phyloP scores from a whole-genome alignment of 495 filamentous ascomycete genomes.

The Bryoglossum gracile region DNA sequence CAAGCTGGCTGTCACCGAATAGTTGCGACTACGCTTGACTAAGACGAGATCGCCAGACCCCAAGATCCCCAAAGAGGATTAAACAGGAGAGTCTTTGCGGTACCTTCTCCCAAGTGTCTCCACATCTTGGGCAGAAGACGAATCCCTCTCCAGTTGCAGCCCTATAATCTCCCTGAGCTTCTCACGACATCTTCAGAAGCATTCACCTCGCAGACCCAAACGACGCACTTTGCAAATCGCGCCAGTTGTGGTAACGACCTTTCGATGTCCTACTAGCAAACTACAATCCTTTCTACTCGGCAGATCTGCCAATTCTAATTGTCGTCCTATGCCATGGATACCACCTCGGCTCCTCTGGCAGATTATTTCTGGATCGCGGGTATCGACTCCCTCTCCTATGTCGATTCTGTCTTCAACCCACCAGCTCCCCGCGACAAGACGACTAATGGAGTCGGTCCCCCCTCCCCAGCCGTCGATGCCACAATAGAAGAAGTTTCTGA shows the following conservation, averaged over 20 bases:
- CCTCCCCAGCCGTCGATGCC: constrained; percentile 46
- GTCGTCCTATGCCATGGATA: constrained; percentile 37
- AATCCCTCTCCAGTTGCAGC: not conserved
- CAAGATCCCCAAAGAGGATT: too few species aligned
- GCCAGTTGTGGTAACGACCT: not conserved
- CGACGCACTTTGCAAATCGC: not conserved
- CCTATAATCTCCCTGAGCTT: not conserved
- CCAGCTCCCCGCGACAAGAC: constrained; percentile 28
- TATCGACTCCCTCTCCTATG: constrained; percentile 65
- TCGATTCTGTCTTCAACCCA: constrained; percentile 34
- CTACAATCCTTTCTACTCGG: not conserved
- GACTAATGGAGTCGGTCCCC: constrained; percentile 12
- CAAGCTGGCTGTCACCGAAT: not conserved
- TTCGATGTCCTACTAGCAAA: not conserved
- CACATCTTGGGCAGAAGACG: not conserved
- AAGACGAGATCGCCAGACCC: not conserved
- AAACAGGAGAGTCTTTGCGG: not conserved
- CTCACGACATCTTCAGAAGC: not conserved
- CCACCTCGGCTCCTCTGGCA: constrained; percentile 73
- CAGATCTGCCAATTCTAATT: not conserved
- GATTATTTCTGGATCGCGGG: constrained; percentile 99
- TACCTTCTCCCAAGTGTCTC: not conserved
- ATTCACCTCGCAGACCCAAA: not conserved
- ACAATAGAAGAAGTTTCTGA: constrained; percentile 75
- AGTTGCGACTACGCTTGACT: not conserved